These are phyloP conservation scores for Scolecobasidium constrictum DNA, from an alignment of 2,329 filamentous ascomycete genomes.

Conservation along the genomic window DNA sequence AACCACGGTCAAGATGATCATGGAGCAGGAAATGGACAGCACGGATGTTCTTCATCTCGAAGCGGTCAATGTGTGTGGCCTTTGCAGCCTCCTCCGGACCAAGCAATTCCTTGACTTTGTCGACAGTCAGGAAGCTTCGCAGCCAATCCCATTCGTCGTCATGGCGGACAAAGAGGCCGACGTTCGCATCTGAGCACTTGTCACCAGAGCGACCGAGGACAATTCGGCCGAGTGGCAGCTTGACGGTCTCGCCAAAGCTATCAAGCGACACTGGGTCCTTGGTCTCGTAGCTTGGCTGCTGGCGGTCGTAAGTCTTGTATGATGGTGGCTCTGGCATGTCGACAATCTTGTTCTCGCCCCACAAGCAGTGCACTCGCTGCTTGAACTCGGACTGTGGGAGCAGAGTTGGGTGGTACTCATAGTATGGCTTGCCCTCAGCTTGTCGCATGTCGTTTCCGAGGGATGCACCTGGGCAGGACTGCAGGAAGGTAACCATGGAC, in stretches of 20 bases:
- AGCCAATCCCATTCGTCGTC: slow-evolving; percentile 13
- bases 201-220: slow-evolving; percentile 21
- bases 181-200: slow-evolving; percentile 17
- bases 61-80: slow-evolving; percentile 13
- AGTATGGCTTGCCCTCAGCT: slow-evolving; percentile 14
- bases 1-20: slow-evolving; percentile 35
- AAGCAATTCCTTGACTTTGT: slow-evolving; percentile 17
- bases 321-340: slow-evolving; percentile 11
- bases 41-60: slow-evolving; percentile 12
- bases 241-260: slow-evolving; percentile 24
- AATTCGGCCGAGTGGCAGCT: slow-evolving; percentile 25
- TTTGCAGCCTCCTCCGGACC: slow-evolving; percentile 14
- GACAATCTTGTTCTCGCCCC: slow-evolving; percentile 1
- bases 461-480: slow-evolving; percentile 14
- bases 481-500: slow-evolving; percentile 16
- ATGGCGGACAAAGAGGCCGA: slow-evolving; percentile 13
- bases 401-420: slow-evolving; percentile 15
- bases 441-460: slow-evolving; percentile 14
- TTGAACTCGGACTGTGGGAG: slow-evolving; percentile 15
- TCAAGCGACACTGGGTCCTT: slow-evolving; percentile 15
- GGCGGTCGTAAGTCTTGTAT: slow-evolving; percentile 13
- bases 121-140: slow-evolving; percentile 13
- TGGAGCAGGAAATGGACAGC: slow-evolving; percentile 34
- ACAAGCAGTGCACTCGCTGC: slow-evolving; percentile 15
- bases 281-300: slow-evolving; percentile 21